A percentile compares a stretch with the other conserved stretches of the same genome.
Evolutionary conservation across 345 rosid genomes (phyloP).

Genomic region (Salix arbutifolia): DNA sequence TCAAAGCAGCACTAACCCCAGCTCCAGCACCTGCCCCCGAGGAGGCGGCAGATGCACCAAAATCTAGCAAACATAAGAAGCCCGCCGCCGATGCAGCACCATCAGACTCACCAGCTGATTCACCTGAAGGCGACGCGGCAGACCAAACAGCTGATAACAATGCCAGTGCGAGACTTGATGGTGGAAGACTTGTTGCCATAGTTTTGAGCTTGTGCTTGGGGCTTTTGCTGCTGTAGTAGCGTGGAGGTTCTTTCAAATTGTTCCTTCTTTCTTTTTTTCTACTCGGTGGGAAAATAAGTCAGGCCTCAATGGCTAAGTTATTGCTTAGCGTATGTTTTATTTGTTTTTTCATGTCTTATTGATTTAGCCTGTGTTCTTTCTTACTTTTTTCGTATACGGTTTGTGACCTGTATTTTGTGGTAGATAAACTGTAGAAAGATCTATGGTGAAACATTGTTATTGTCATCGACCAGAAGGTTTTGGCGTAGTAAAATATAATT

Average conservation of each 20-base stretch:
- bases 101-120: conserved; percentile 65
- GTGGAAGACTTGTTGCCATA: conserved; percentile 32
- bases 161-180: conserved; percentile 36
- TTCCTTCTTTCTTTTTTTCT: background rate
- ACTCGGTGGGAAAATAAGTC: conserved; percentile 28
- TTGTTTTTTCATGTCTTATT: conserved; percentile 1
- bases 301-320: conserved; percentile 15
- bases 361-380: conserved; percentile 9
- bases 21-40: conserved; percentile 71
- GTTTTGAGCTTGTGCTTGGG: conserved; percentile 43
- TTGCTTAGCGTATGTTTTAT: conserved; percentile 5
- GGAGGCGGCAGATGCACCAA: conserved; percentile 60
- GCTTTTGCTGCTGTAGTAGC: conserved; percentile 22
- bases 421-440: conserved; percentile 18
- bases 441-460: background rate
- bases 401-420: conserved; percentile 12
- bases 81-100: conserved; percentile 30
- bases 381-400: background rate
- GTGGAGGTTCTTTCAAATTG: conserved; percentile 9
- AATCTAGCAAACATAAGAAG: conserved; percentile 31
- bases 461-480: conserved; percentile 9
- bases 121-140: conserved; percentile 42
- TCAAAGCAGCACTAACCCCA: conserved; percentile 57
- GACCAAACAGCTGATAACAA: conserved; percentile 58
- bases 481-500: conserved; percentile 8